A percentile compares a stretch with the other conserved stretches of the same genome.
Evolutionary conservation across 139 green algal species (phyloP).

Genomic region (Choricystis sp.): DNA sequence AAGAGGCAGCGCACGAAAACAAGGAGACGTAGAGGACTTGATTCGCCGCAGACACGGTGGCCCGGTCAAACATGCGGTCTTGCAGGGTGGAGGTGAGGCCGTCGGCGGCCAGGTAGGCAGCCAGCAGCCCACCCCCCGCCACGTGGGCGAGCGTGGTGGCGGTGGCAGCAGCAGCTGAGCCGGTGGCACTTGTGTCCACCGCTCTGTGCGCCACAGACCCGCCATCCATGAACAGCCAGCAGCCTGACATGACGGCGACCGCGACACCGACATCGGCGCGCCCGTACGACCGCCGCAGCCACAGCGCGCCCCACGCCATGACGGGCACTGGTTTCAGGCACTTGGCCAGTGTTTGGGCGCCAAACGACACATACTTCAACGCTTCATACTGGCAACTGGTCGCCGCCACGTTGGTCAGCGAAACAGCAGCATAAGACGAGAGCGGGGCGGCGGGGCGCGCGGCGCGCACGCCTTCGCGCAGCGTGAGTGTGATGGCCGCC

Average conservation of each 20-base stretch:
- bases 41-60: conserved; percentile 87
- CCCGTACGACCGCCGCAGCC: conserved; percentile 73
- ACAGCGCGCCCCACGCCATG: conserved; percentile 91
- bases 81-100: conserved; percentile 98
- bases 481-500: conserved; percentile 31
- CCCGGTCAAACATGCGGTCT: conserved; percentile 83
- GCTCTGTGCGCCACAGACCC: conserved; percentile 14
- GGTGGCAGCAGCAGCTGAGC: conserved; percentile 4
- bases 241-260: conserved; percentile 60
- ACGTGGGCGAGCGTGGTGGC: conserved; percentile 4
- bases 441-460: conserved; percentile 37
- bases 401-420: conserved; percentile 83
- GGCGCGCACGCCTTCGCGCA: conserved; percentile 4
- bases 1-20: conserved; percentile 50
- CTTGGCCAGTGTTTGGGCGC: conserved; percentile 87
- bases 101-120: conserved; percentile 85
- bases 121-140: conserved; percentile 70
- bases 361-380: conserved; percentile 92
- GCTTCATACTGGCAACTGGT: conserved; percentile 98
- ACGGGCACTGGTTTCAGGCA: conserved; percentile 96
- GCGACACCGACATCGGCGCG: conserved; percentile 24
- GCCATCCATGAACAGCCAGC: conserved; percentile 62
- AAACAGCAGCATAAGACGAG: conserved; percentile 51
- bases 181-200: too few relatives aligned
- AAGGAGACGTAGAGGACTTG: conserved; percentile 88